These are phyloP conservation scores for Pythium brassicae DNA, from an alignment of 352 stramenopile species.

Conservation along the genomic window DNA sequence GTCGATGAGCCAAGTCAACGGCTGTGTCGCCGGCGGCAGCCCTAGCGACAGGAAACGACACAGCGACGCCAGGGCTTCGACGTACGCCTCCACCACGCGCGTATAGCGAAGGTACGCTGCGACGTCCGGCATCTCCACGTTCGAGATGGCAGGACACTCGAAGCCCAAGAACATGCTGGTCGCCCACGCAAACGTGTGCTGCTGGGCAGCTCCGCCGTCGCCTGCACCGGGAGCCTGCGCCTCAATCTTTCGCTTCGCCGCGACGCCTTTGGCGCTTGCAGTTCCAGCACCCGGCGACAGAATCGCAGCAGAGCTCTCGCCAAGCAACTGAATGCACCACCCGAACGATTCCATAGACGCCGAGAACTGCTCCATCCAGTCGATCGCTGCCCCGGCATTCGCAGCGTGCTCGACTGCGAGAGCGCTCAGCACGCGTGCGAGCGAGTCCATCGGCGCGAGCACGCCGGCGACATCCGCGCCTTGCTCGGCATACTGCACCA, in stretches of 20 bases:
- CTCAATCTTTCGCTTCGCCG: constrained; percentile 30
- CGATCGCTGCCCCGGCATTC: constrained; percentile 18
- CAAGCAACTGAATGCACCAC: constrained; percentile 52
- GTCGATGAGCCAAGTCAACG: constrained; percentile 12
- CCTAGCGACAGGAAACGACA: constrained; percentile 6
- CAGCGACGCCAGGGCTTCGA: constrained; percentile 8
- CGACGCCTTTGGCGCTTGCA: constrained; percentile 8
- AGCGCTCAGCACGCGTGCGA: constrained; percentile 22
- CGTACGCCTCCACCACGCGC: constrained; percentile 11
- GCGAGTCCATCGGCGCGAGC: constrained; percentile 40
- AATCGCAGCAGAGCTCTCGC: constrained; percentile 19
- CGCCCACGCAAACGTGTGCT: constrained; percentile 30
- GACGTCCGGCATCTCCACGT: not conserved
- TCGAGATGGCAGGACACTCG: constrained; percentile 9
- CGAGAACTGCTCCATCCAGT: constrained; percentile 64
- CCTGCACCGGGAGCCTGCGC: not conserved
- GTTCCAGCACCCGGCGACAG: constrained; percentile 5
- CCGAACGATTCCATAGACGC: constrained; percentile 53
- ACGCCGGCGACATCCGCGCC: constrained; percentile 17
- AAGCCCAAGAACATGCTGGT: constrained; percentile 29
- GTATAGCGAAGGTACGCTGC: constrained; percentile 5
- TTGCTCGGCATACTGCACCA: constrained; percentile 32
- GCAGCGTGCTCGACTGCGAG: not conserved
- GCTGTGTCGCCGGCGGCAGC: not conserved
- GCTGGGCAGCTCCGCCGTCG: not conserved